phyloP scores from a whole-genome alignment of 768 basidiomycete species.

The Boletus pseudo-olivaceus region DNA sequence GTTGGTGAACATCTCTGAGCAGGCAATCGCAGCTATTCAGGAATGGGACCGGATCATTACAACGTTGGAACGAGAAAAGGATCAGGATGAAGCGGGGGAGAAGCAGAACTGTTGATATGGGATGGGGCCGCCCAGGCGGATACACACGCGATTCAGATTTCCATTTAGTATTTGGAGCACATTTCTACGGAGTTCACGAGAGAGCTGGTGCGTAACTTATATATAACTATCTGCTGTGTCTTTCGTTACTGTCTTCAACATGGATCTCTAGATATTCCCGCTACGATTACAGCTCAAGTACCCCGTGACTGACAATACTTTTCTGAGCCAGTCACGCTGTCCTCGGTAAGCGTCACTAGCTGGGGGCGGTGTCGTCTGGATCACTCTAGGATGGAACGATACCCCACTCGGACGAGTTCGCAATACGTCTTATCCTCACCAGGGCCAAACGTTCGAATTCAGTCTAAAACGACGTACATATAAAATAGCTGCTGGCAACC shows the following conservation, averaged over 20 bases:
- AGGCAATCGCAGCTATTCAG: slow-evolving; percentile 27
- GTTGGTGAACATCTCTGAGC: slow-evolving; percentile 34
- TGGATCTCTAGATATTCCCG: too few species aligned
- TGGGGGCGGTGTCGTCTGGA: not conserved
- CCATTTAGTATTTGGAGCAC: not conserved
- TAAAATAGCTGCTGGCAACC: not conserved
- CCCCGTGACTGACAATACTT: not conserved
- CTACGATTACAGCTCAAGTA: too few species aligned
- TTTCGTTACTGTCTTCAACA: too few species aligned
- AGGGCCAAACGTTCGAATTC: not conserved
- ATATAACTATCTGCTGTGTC: not conserved
- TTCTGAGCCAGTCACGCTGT: not conserved
- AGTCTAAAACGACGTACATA: not conserved
- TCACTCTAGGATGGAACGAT: not conserved
- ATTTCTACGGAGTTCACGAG: not conserved
- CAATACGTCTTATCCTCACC: not conserved
- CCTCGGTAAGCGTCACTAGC: not conserved
- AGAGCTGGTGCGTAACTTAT: not conserved
- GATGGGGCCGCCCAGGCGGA: not conserved
- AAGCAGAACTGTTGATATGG: not conserved
- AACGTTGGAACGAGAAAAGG: slow-evolving; percentile 3
- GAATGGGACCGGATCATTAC: slow-evolving; percentile 29
- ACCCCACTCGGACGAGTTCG: not conserved
- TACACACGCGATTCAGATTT: not conserved
- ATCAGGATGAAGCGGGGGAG: slow-evolving; percentile 1